Percentiles rank a stretch among this genome's conserved stretches.
phyloP scores from a whole-genome alignment of 768 basidiomycete genomes.

The Suillus subalutaceus region DNA sequence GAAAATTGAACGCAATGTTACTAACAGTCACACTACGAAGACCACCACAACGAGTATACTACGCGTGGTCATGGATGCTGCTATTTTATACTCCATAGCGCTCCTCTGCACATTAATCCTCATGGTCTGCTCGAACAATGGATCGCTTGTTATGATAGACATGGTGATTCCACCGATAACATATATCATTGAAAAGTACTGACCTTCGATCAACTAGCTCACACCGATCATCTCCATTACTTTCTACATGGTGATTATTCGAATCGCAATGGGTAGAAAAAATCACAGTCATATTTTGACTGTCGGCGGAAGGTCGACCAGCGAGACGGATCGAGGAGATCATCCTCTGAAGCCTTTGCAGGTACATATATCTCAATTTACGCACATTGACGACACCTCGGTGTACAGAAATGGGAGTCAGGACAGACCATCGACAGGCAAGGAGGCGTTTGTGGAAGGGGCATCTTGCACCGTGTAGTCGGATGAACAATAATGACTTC shows the following conservation, averaged over 20 bases:
- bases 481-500: too few species aligned
- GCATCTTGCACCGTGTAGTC: too few species aligned
- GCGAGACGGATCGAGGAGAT: neutral
- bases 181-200: neutral
- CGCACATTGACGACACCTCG: neutral
- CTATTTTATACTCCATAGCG: constrained; percentile 39
- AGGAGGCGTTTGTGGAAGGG: neutral
- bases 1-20: constrained; percentile 26
- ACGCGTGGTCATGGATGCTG: constrained; percentile 39
- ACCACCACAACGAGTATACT: constrained; percentile 22
- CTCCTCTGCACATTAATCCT: constrained; percentile 35
- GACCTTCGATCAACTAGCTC: neutral
- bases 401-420: neutral
- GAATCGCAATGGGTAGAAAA: constrained; percentile 7
- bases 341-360: constrained; percentile 11
- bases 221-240: constrained; percentile 11
- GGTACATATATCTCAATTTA: constrained; percentile 10
- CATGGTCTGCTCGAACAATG: constrained; percentile 30
- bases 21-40: neutral
- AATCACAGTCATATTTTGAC: neutral
- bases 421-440: neutral
- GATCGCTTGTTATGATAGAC: constrained; percentile 39
- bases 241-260: constrained; percentile 15
- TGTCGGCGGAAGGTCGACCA: neutral
- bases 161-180: constrained; percentile 29